Evolutionary conservation across 2,329 filamentous ascomycete species (phyloP).

Genomic region (Biscogniauxia marginata): DNA sequence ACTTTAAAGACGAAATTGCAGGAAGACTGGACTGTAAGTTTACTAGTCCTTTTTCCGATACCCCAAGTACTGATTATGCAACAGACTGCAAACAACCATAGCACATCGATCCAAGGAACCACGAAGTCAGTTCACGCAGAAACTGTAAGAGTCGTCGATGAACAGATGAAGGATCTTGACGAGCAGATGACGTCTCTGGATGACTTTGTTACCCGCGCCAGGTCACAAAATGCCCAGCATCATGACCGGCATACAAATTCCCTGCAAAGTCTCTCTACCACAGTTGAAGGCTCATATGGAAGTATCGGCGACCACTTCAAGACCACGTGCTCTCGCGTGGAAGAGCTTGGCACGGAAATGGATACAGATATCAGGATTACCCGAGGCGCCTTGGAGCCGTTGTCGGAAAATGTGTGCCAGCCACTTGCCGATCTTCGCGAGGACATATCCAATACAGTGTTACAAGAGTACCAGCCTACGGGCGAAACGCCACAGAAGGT

Average conservation of each 20-base stretch:
- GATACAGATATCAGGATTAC: conserved; percentile 58
- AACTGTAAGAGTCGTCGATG: conserved; percentile 84
- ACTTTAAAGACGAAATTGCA: conserved; percentile 78
- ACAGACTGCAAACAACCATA: conserved; percentile 74
- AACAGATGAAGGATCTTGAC: conserved; percentile 83
- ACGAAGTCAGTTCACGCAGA: conserved; percentile 87
- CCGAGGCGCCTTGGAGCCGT: conserved; percentile 58
- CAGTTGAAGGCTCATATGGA: conserved; percentile 70
- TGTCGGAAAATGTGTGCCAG: conserved; percentile 60
- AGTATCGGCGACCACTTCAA: conserved; percentile 70
- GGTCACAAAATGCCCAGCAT: conserved; percentile 75
- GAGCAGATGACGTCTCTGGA: conserved; percentile 88
- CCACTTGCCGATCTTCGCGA: conserved; percentile 71
- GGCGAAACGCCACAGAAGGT: conserved; percentile 82
- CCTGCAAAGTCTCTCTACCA: conserved; percentile 62
- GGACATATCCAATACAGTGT: conserved; percentile 59
- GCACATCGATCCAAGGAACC: conserved; percentile 77
- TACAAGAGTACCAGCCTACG: conserved; percentile 81
- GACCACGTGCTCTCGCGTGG: conserved; percentile 65
- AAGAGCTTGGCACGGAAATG: conserved; percentile 68
- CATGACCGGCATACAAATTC: conserved; percentile 68
- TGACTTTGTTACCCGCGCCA: conserved; percentile 82
- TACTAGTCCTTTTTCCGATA: conserved; percentile 39
- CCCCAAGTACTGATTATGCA: conserved; percentile 22
- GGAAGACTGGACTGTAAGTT: conserved; percentile 76